phyloP scores from a whole-genome alignment of 768 basidiomycete species.

The Kwoniella sp. region DNA sequence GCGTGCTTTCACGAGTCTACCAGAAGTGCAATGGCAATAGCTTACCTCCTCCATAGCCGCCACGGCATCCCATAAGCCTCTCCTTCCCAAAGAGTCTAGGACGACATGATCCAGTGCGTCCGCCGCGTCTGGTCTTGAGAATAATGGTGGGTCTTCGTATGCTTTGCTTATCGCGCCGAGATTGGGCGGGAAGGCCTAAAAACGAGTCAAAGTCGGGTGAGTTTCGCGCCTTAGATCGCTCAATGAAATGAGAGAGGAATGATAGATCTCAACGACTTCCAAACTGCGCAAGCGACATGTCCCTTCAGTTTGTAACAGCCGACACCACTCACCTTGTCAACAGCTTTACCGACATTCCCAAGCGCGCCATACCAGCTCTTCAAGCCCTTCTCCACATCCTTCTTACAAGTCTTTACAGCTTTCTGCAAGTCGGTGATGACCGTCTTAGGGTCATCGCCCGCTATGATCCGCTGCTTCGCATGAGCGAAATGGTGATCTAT shows the following conservation, averaged over 20 bases:
- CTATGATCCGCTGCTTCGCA: slow-evolving; percentile 32
- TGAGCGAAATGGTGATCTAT: slow-evolving; percentile 38
- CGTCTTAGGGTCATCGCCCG: slow-evolving; percentile 35
- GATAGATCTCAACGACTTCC: background rate
- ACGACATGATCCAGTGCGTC: slow-evolving; percentile 43
- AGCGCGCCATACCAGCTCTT: slow-evolving; percentile 83
- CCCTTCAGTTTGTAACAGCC: background rate
- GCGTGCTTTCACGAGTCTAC: background rate
- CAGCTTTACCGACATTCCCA: slow-evolving; percentile 74
- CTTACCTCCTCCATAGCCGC: slow-evolving; percentile 42
- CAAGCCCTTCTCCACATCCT: slow-evolving; percentile 81
- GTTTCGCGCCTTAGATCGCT: slow-evolving; percentile 2
- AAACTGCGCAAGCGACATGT: too few relatives aligned
- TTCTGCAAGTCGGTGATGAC: slow-evolving; percentile 46
- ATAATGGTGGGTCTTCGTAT: slow-evolving; percentile 49
- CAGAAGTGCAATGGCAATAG: slow-evolving; percentile 6
- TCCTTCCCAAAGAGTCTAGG: slow-evolving; percentile 46
- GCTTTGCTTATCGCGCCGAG: slow-evolving; percentile 41
- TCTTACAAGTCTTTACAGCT: slow-evolving; percentile 72
- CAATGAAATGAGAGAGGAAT: background rate
- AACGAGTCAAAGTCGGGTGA: background rate
- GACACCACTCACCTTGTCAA: slow-evolving; percentile 76
- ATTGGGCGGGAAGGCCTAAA: slow-evolving; percentile 45
- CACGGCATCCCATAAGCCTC: slow-evolving; percentile 52
- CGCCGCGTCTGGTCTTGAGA: slow-evolving; percentile 37